Base-by-base conservation (phyloP, 2,329 filamentous ascomycete genomes). In the Pseudogymnoascus sp. region DNA sequence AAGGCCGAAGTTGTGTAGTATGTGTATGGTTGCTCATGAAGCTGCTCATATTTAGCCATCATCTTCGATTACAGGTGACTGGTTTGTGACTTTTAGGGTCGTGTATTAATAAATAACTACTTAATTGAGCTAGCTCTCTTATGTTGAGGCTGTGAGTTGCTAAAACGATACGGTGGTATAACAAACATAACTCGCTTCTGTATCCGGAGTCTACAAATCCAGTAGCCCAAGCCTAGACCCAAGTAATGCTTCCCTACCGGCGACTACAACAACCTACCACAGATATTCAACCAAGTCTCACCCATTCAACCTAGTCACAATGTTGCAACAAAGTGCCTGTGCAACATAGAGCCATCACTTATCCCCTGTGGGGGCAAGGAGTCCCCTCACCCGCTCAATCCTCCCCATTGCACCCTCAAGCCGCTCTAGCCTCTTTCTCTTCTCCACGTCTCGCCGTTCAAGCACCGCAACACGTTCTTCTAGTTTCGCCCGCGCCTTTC, bases 351-450 rank as follows among this genome's bases (percentile, higher is more conserved):
- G 26, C 49, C 49, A 35, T 55, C 49, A 55, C 16, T 55, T 55
- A 55, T 55, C 29, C 10, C 49, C 49, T 2, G 10, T 10, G 6
- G 49, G 29, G 5, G 49, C 49, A 21, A 92, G 70, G 71, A 92
- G 71, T 3, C 78, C 78, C 71, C 85, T 83, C 4, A 90, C 88
- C 66, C 87, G 80, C 71, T 91, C 88, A 68, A 93, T 89, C 69
- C 89, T 79, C 58, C 76, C 80, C 70, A 92, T 81, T 16, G 89
- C 89, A 37, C 82, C 79, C 76, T 94, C 90, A 61, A 94, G 71
- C 69, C 82, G 78, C 64, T 91, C 89, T 66, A 94, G 71, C 60
- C 90, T 76, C 63, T 78, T 80, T 69, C 81, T 79, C 78, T 91
- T 91, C 67, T 92, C 89, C 58, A 72, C 75, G 64, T 93, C 90